Evolutionary conservation across 495 filamentous ascomycete species (phyloP), one percentile per base, ranked within the genome.

Genomic region (Xylaria venustula): DNA sequence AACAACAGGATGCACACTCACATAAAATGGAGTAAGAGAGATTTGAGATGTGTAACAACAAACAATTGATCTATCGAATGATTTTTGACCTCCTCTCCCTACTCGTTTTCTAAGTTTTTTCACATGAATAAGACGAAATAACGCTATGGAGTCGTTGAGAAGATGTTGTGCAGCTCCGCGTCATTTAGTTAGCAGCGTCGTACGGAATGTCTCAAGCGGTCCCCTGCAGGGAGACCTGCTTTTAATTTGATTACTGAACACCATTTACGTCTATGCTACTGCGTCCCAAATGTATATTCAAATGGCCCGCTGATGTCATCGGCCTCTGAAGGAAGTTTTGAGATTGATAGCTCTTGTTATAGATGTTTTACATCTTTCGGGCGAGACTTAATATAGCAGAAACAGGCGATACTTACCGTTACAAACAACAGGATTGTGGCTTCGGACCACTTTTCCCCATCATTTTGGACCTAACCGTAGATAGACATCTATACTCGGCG

Each of bases 181-280:
- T 34, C 8, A 34, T 36, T 17, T 23, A 15, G 3, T 17, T 47
- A 58, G 28, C 15, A 23, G 20, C 12, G 54, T 12, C 28, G 11
- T 23, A 36, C 42, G 28, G 54, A 47, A 17, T 47, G 54, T 58
- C 54, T 58, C 26, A 49, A 19, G 25, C 20, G 30, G 44, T 48
- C 42, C 54, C 54, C 42, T 58, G 42, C 54, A 58, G 45, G 37
- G 22, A 42, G 41, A 40, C 26, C 45, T 30, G 41, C 54, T 17
- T 19, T 5, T 28, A 28, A 47, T 37, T 36, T 36, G 54, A 58
- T 58, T 58, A 58, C 54, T 58, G 12, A 58, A 58, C 54, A 12
- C 3, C 14, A 2, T 20, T 45, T 19, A 55, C 36, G 45, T 23
- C 42, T 34, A 32, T 2, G 7, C 37, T 25, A 8, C 26, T 56